phyloP scores from a whole-genome alignment of 257 asterid species.

The Nicotiana tabacum region DNA sequence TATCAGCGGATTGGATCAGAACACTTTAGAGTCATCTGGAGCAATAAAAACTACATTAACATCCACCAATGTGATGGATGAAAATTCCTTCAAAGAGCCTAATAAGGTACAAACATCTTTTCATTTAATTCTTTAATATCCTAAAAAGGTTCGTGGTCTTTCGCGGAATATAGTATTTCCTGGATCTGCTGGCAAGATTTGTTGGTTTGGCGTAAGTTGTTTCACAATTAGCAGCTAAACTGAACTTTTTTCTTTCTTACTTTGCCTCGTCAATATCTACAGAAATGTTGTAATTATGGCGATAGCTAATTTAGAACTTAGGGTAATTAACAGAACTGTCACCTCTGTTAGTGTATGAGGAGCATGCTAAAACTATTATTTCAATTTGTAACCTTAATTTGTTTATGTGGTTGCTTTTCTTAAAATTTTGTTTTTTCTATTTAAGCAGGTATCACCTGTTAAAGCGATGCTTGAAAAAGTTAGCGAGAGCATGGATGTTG shows the following conservation, averaged over 20 bases:
- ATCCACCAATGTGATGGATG: slow-evolving; percentile 58
- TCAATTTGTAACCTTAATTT: neutral
- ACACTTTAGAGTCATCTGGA: slow-evolving; percentile 38
- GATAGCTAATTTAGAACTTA: neutral
- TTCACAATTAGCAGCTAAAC: neutral
- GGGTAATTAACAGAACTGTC: too few species aligned
- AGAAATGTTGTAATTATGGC: neutral
- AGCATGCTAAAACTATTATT: neutral
- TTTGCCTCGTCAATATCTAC: neutral
- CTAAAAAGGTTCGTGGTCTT: neutral
- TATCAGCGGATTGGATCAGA: slow-evolving; percentile 38
- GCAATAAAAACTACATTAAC: slow-evolving; percentile 49
- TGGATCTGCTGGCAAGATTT: neutral
- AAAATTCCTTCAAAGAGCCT: slow-evolving; percentile 68
- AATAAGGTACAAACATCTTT: slow-evolving; percentile 39
- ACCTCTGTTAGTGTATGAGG: neutral
- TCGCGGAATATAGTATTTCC: neutral
- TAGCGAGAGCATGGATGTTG: slow-evolving; percentile 46
- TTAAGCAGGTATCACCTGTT: slow-evolving; percentile 63
- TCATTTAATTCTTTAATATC: neutral
- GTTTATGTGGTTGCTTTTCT: neutral
- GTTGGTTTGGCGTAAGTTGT: neutral
- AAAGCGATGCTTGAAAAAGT: slow-evolving; percentile 28
- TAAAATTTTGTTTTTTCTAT: neutral
- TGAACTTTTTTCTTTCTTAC: neutral